Conservation (phyloP, 176 grass and related monocot species). For the Eragrostis nindensis region DNA sequence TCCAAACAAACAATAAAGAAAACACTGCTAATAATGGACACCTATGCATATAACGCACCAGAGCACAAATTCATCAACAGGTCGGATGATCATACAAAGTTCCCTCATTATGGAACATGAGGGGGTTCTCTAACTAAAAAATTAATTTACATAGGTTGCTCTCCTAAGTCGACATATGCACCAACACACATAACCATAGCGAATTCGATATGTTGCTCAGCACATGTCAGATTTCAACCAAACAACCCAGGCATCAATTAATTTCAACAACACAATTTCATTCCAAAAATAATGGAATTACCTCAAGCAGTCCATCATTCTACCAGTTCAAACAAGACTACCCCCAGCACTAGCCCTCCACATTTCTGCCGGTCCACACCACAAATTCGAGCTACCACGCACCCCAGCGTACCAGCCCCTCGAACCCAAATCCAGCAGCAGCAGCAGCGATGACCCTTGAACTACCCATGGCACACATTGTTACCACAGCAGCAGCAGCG, state of each 20-base stretch:
- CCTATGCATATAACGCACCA: background rate
- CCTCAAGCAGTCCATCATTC: background rate
- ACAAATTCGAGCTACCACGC: background rate
- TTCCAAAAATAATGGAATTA: background rate
- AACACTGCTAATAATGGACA: background rate
- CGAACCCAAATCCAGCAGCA: background rate
- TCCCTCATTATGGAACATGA: background rate
- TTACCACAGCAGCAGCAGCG: background rate
- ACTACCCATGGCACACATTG: background rate
- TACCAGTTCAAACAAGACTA: background rate
- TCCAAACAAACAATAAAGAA: background rate
- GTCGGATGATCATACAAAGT: background rate
- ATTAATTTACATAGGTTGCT: background rate
- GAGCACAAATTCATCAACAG: background rate
- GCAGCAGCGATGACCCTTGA: no score
- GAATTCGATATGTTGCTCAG: background rate
- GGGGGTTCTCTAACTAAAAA: background rate
- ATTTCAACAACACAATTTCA: slow-evolving; percentile 1
- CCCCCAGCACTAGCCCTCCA: background rate
- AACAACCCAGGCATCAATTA: background rate
- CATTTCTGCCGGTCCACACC: background rate
- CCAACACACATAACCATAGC: background rate
- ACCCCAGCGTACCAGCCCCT: background rate
- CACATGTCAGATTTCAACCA: background rate
- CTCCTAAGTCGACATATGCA: background rate